phyloP scores from a whole-genome alignment of 306 rosid species.

The Dryas octopetala region DNA sequence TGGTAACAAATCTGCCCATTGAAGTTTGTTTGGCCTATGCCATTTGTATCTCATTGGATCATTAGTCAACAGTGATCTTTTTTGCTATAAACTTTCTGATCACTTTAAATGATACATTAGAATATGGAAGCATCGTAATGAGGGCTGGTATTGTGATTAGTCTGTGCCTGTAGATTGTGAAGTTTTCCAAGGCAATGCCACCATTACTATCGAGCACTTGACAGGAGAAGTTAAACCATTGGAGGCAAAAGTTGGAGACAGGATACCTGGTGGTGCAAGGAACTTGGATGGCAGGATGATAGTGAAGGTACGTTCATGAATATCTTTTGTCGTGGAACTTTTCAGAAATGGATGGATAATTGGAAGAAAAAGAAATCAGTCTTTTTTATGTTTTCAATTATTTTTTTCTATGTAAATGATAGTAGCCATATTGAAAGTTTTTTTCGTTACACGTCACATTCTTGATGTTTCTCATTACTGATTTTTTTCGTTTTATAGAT shows the following conservation, averaged over 20 bases:
- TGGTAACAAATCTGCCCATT: not conserved
- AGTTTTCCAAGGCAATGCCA: slow-evolving; percentile 88
- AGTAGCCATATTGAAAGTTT: not conserved
- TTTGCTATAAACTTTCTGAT: no score
- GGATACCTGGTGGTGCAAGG: slow-evolving; percentile 98
- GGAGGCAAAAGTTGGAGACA: slow-evolving; percentile 81
- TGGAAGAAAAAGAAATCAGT: not conserved
- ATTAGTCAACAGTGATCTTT: not conserved
- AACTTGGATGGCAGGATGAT: slow-evolving; percentile 94
- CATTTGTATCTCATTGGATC: slow-evolving; percentile 7
- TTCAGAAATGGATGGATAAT: not conserved
- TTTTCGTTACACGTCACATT: not conserved
- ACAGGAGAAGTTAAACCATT: slow-evolving; percentile 95
- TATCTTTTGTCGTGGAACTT: slow-evolving; percentile 20
- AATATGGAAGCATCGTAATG: slow-evolving; percentile 51
- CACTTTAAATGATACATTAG: slow-evolving; percentile 22
- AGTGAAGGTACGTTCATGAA: slow-evolving; percentile 61
- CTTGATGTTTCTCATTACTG: no score
- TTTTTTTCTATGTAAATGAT: not conserved
- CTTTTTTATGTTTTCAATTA: not conserved
- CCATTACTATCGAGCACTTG: slow-evolving; percentile 92
- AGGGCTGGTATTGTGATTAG: slow-evolving; percentile 82
- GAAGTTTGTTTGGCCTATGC: not conserved
- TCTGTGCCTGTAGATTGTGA: slow-evolving; percentile 99
- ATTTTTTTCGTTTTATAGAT: no score